These are phyloP conservation scores for Madurella mycetomatis DNA, from an alignment of 2,329 filamentous ascomycete species.

Conservation along the genomic window DNA sequence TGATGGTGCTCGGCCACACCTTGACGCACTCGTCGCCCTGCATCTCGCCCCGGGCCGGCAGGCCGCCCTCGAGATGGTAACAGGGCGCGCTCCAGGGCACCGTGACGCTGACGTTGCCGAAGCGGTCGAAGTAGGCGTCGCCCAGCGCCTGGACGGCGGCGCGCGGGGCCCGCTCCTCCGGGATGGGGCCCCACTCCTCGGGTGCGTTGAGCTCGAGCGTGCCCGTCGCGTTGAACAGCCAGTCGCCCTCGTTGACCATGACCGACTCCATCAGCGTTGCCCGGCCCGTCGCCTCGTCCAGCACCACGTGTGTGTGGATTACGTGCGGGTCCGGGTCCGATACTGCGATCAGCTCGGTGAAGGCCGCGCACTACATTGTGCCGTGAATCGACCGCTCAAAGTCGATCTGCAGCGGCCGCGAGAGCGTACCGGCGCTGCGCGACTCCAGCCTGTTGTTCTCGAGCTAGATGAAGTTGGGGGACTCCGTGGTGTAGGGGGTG, in stretches of 20 bases:
- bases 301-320: slow-evolving; percentile 34
- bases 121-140: slow-evolving; percentile 28
- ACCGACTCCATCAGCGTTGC: slow-evolving; percentile 26
- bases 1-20: slow-evolving; percentile 20
- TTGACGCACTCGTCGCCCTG: slow-evolving; percentile 13
- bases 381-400: slow-evolving; percentile 3
- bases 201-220: slow-evolving; percentile 17
- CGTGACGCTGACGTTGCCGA: slow-evolving; percentile 18
- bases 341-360: slow-evolving; percentile 30
- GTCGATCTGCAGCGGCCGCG: slow-evolving; percentile 2
- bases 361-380: slow-evolving; percentile 8
- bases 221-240: slow-evolving; percentile 28
- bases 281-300: slow-evolving; percentile 18
- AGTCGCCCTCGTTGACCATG: slow-evolving; percentile 25
- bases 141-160: slow-evolving; percentile 22
- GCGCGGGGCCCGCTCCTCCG: slow-evolving; percentile 18
- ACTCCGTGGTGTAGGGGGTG: slow-evolving; percentile 2
- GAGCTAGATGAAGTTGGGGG: slow-evolving; percentile 14
- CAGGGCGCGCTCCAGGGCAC: slow-evolving; percentile 25
- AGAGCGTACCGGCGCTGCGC: background rate
- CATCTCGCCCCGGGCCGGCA: slow-evolving; percentile 15
- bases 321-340: slow-evolving; percentile 32
- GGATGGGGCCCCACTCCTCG: slow-evolving; percentile 24
- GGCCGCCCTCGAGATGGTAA: slow-evolving; percentile 26
- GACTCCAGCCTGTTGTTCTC: slow-evolving; percentile 13